phyloP scores from a whole-genome alignment of 148 eudicot species.

The Nepenthes mirabilis region DNA sequence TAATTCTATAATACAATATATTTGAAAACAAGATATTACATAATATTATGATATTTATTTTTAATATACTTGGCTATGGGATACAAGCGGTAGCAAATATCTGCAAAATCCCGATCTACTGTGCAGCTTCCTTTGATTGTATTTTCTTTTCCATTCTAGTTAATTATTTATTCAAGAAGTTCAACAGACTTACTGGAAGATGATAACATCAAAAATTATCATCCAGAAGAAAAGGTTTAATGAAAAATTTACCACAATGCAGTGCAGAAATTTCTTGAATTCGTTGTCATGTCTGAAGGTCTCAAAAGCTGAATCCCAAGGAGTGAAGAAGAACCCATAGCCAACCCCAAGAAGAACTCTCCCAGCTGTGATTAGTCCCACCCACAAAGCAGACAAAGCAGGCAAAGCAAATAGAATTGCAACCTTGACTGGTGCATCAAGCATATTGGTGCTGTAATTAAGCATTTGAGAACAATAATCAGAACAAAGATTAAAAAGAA shows the following conservation, averaged over 20 bases:
- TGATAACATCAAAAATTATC: neutral
- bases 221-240: neutral
- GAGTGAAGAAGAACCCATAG: constrained; percentile 92
- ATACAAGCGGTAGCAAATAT: constrained; percentile 70
- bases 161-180: neutral
- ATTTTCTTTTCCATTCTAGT: constrained; percentile 88
- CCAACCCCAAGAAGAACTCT: constrained; percentile 84
- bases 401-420: constrained; percentile 74
- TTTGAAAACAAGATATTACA: too few species aligned
- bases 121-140: constrained; percentile 83
- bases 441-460: constrained; percentile 44
- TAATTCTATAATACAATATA: too few species aligned
- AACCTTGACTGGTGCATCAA: constrained; percentile 67
- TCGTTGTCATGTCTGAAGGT: constrained; percentile 71
- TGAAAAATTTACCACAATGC: constrained; percentile 54
- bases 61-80: constrained; percentile 6
- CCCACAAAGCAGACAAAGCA: constrained; percentile 68
- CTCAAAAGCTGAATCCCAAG: constrained; percentile 89
- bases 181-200: neutral
- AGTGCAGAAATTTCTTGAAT: constrained; percentile 51
- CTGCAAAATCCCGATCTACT: constrained; percentile 80
- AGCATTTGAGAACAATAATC: neutral
- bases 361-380: constrained; percentile 67
- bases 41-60: too few species aligned
- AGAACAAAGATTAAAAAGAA: neutral